These are phyloP conservation scores for Rehmannia glutinosa DNA, from an alignment of 257 asterid species.

Conservation along the genomic window DNA sequence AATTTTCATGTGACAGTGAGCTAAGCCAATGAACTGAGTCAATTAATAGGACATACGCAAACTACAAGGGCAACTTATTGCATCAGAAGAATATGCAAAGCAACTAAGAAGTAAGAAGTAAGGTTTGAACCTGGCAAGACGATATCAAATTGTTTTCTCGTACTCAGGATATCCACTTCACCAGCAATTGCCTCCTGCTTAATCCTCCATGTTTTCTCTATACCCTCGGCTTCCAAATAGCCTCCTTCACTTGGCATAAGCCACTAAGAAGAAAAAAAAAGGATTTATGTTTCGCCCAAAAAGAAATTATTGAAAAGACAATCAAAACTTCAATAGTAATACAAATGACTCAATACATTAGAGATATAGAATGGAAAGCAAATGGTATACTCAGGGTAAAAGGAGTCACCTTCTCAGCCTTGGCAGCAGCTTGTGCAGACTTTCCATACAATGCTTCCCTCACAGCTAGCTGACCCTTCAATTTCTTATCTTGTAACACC, in stretches of 20 bases:
- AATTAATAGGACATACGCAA: conserved; percentile 5
- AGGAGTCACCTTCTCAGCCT: conserved; percentile 72
- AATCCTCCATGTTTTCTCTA: conserved; percentile 88
- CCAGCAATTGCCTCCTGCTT: conserved; percentile 67
- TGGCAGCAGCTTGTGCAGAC: conserved; percentile 82
- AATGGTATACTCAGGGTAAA: conserved; percentile 8
- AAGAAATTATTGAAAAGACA: not conserved
- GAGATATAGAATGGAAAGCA: not conserved
- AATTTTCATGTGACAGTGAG: not conserved
- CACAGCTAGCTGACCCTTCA: conserved; percentile 77
- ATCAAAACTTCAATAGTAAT: not conserved
- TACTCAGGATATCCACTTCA: conserved; percentile 74
- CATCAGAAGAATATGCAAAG: conserved; percentile 10
- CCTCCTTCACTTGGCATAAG: conserved; percentile 88
- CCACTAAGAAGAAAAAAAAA: conserved; percentile 47
- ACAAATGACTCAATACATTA: not conserved
- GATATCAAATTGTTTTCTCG: conserved; percentile 75
- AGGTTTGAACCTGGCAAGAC: conserved; percentile 79
- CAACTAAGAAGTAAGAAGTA: conserved; percentile 4
- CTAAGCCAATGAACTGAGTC: not conserved
- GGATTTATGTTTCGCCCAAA: not conserved
- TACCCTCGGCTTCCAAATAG: conserved; percentile 72
- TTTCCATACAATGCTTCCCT: conserved; percentile 69
- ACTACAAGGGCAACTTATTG: not conserved
- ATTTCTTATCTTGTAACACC: conserved; percentile 72